Percentiles rank a stretch among this genome's conserved stretches.
phyloP scores from a whole-genome alignment of 1,284 basidiomycete species.

The Rugosomyces carneus region DNA sequence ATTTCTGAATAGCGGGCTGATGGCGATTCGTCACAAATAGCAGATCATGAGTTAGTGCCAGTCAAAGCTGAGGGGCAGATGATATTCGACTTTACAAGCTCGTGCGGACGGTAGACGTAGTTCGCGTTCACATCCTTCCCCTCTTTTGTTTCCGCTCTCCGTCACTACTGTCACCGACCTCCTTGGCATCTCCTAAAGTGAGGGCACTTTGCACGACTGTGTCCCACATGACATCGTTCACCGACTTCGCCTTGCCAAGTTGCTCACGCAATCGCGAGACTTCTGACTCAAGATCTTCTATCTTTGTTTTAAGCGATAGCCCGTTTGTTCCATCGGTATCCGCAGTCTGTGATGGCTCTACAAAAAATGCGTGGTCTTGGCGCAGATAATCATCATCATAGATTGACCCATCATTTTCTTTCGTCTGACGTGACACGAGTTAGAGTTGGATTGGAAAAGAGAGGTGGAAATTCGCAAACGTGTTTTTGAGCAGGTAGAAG shows the following conservation, averaged over 20 bases:
- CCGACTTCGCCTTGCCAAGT: slow-evolving; percentile 72
- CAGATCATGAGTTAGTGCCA: too few relatives aligned
- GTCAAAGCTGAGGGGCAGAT: background rate
- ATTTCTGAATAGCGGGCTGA: too few relatives aligned
- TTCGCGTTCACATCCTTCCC: slow-evolving; percentile 22
- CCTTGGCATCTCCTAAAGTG: slow-evolving; percentile 28
- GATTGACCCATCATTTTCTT: slow-evolving; percentile 24
- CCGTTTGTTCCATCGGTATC: slow-evolving; percentile 27
- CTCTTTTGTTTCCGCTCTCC: slow-evolving; percentile 32
- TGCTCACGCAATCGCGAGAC: slow-evolving; percentile 59
- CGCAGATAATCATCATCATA: slow-evolving; percentile 52
- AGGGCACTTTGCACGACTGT: slow-evolving; percentile 63
- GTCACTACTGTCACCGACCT: slow-evolving; percentile 17
- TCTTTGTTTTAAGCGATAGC: slow-evolving; percentile 42
- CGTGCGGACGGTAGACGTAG: background rate
- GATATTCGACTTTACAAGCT: background rate
- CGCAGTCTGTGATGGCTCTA: slow-evolving; percentile 31
- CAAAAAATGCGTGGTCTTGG: slow-evolving; percentile 56
- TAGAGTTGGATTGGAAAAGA: background rate
- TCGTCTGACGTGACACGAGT: slow-evolving; percentile 18
- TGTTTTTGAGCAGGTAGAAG: slow-evolving; percentile 43
- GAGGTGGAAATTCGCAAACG: slow-evolving; percentile 26
- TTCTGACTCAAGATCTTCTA: slow-evolving; percentile 70
- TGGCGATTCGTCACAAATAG: too few relatives aligned
- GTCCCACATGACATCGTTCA: slow-evolving; percentile 91